phyloP scores from a whole-genome alignment of 192 early-diverging fungal genomes.

The Coemansia brasiliensis region DNA sequence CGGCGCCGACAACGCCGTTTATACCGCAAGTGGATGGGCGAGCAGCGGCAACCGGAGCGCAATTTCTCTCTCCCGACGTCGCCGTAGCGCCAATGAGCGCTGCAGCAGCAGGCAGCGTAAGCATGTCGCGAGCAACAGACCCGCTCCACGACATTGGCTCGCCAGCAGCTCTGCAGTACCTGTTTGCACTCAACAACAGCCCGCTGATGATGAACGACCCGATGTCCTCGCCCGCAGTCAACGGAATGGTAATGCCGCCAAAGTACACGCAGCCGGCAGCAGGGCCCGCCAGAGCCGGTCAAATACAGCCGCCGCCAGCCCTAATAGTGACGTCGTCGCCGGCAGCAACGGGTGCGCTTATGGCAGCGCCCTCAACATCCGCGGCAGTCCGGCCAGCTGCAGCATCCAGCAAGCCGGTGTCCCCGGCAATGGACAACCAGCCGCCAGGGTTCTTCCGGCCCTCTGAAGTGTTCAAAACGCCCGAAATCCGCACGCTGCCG shows the following conservation, averaged over 20 bases:
- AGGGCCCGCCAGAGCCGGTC: not conserved
- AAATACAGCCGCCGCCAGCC: conserved; percentile 16
- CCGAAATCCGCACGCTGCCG: conserved; percentile 30
- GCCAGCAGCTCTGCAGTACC: conserved; percentile 39
- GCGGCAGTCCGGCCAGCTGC: not conserved
- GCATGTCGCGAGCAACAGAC: conserved; percentile 34
- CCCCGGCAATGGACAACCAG: conserved; percentile 12
- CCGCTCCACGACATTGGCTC: conserved; percentile 50
- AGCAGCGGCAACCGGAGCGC: conserved; percentile 13
- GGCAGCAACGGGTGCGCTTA: conserved; percentile 6
- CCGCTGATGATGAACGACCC: conserved; percentile 25
- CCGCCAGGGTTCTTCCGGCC: conserved; percentile 40
- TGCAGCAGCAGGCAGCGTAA: conserved; percentile 2
- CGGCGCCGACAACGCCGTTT: conserved; percentile 53
- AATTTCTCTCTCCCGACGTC: conserved; percentile 17
- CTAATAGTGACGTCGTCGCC: conserved; percentile 26
- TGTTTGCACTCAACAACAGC: conserved; percentile 37
- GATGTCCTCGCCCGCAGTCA: conserved; percentile 27
- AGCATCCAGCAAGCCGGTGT: conserved; percentile 7
- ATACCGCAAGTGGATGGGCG: conserved; percentile 47
- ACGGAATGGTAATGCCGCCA: conserved; percentile 13
- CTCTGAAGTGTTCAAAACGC: conserved; percentile 46
- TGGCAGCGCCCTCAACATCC: conserved; percentile 11
- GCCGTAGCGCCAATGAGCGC: conserved; percentile 17
- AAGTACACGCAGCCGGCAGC: conserved; percentile 11